Base-by-base conservation (phyloP, 495 filamentous ascomycete species). In the Annulohypoxylon moriforme region DNA sequence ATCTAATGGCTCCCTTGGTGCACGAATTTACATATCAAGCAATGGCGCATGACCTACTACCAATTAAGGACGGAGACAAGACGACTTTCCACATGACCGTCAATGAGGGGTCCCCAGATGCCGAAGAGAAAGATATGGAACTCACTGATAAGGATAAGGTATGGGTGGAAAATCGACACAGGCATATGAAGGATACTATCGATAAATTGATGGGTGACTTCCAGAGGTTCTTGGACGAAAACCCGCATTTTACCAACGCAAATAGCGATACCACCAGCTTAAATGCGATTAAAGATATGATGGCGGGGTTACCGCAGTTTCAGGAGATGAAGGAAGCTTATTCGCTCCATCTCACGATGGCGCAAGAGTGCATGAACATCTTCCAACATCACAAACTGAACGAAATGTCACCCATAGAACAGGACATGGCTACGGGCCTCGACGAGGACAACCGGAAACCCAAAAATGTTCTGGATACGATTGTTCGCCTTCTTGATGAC, bases 21-120 rank as follows among this genome's bases (percentile, higher is more conserved):
- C 96, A 99, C 79, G 96, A 99, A 74, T 98, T 99, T 75, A 98
- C 96, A 9, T 99, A 98, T 77, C 96, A 98, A 79, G 93, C 95
- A 27, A 98, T 99, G 95, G 94, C 92, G 16, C 93, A 97, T 76
- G 96, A 99, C 79, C 79, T 99, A 25, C 82, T 99, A 5, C 91
- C 91, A 0, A 91, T 99, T 57, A 88, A 92, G 64, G 96, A 99
- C 60, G 88, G 88, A 11, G 93, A 97, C 47, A 97, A 94, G 77
- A 87, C 96, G 13, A 92, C 90, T 0, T 99, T 95, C 73, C 91
- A 90, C 71, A 93, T 93, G 34, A 79, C 86, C 0, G 77, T 92
- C 40, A 95, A 96, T 68, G 88, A 94, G 75, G 92, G 90, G 16
- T 79, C 81, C 10, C 74, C 78, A 0, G 86, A 89, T 52, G 87